Conservation (phyloP, 805 yeast species). For the Starmerella bombicola region DNA sequence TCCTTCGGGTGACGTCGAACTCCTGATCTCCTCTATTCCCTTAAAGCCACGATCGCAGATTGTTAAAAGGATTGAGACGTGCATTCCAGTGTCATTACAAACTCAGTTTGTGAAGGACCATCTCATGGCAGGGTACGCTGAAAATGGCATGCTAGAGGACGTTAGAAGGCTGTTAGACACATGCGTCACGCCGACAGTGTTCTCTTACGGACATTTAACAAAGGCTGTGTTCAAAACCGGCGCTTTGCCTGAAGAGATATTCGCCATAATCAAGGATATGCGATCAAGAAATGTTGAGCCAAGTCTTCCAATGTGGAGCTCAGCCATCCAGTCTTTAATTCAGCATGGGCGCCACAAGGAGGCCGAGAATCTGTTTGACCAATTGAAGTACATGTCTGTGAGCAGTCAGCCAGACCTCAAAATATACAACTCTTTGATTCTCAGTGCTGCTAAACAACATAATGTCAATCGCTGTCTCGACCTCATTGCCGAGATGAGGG, state of each 20-base stretch:
- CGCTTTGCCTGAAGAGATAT: slow-evolving; percentile 20
- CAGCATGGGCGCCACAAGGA: slow-evolving; percentile 38
- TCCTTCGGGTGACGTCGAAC: slow-evolving; percentile 21
- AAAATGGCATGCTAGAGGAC: slow-evolving; percentile 18
- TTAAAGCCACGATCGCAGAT: slow-evolving; percentile 18
- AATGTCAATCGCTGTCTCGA: slow-evolving; percentile 66
- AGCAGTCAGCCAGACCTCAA: slow-evolving; percentile 52
- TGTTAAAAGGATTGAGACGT: slow-evolving; percentile 19
- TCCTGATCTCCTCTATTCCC: slow-evolving; percentile 24
- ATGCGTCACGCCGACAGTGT: slow-evolving; percentile 21
- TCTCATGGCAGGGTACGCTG: slow-evolving; percentile 29
- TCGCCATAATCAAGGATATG: slow-evolving; percentile 21
- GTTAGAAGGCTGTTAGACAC: slow-evolving; percentile 22
- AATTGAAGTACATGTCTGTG: slow-evolving; percentile 67
- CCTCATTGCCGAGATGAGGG: slow-evolving; percentile 55
- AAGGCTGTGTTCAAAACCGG: slow-evolving; percentile 25
- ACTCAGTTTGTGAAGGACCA: slow-evolving; percentile 21
- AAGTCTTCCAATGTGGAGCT: slow-evolving; percentile 36
- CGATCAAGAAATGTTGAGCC: slow-evolving; percentile 21
- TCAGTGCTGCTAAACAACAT: slow-evolving; percentile 47
- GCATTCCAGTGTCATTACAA: slow-evolving; percentile 15
- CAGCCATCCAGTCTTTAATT: slow-evolving; percentile 50
- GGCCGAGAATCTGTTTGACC: slow-evolving; percentile 64
- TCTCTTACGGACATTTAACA: slow-evolving; percentile 27
- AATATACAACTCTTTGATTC: slow-evolving; percentile 62